These are phyloP conservation scores for Zea mays DNA, from an alignment of 176 grass and related monocot species.

Conservation along the genomic window Zm-B73-REFERENCE-NAM-5.0 NC_050097.1:193097001-193097500, in stretches of 20 bases:
- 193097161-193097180: slow-evolving; percentile 87
- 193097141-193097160: slow-evolving; percentile 26
- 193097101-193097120: slow-evolving; percentile 30
- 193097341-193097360: neutral
- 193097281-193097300: neutral
- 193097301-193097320: neutral
- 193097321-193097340: slow-evolving; percentile 4
- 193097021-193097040: neutral
- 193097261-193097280: neutral
- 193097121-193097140: neutral
- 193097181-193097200: slow-evolving; percentile 93
- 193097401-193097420: slow-evolving; percentile 1
- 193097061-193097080: neutral
- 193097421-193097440: neutral
- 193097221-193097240: slow-evolving; percentile 86
- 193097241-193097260: slow-evolving; percentile 25
- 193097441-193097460: slow-evolving; percentile 24
- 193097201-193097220: slow-evolving; percentile 98
- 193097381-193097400: slow-evolving; percentile 16
- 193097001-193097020: slow-evolving; percentile 24
- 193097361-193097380: slow-evolving; percentile 17
- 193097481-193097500: slow-evolving; percentile 15
- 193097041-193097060: slow-evolving; percentile 2
- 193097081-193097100: slow-evolving; percentile 30
- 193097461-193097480: slow-evolving; percentile 3